phyloP scores from a whole-genome alignment of 495 filamentous ascomycete genomes.

The Trichoderma reesei region DNA sequence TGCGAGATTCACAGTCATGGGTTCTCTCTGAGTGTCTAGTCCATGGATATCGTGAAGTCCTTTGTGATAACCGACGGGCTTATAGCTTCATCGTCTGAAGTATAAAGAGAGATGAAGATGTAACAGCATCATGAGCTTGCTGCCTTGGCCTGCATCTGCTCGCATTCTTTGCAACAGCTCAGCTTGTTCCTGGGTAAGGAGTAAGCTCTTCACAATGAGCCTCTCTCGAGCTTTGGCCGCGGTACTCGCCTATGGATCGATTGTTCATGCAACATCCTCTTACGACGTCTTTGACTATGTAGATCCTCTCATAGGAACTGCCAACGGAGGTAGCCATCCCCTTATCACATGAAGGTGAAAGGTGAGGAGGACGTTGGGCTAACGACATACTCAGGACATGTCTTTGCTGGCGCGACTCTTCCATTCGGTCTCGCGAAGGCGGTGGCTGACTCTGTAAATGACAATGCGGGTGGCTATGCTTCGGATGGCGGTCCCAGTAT shows the following conservation, averaged over 20 bases:
- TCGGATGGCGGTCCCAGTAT: slow-evolving; percentile 9
- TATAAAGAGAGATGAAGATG: neutral
- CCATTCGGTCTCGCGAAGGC: slow-evolving; percentile 65
- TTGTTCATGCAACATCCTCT: neutral
- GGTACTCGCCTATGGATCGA: neutral
- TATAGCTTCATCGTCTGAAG: neutral
- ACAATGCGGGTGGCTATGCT: slow-evolving; percentile 58
- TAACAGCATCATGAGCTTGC: neutral
- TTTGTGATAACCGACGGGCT: neutral
- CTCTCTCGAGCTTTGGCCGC: neutral
- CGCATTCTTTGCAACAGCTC: neutral
- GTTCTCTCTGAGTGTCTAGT: neutral
- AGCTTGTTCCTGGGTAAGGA: neutral
- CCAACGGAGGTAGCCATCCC: slow-evolving; percentile 43
- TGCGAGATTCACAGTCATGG: neutral
- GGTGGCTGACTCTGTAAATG: slow-evolving; percentile 50
- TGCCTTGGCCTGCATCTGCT: neutral
- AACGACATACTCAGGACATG: slow-evolving; percentile 24
- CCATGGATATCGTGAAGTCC: neutral
- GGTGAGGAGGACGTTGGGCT: slow-evolving; percentile 14
- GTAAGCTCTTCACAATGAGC: neutral
- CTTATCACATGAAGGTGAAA: neutral
- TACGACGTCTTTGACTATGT: slow-evolving; percentile 29
- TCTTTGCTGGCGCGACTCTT: slow-evolving; percentile 49
- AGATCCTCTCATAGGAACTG: slow-evolving; percentile 52